Evolutionary conservation across 306 rosid species (phyloP).

Genomic region (Gillenia trifoliata): DNA sequence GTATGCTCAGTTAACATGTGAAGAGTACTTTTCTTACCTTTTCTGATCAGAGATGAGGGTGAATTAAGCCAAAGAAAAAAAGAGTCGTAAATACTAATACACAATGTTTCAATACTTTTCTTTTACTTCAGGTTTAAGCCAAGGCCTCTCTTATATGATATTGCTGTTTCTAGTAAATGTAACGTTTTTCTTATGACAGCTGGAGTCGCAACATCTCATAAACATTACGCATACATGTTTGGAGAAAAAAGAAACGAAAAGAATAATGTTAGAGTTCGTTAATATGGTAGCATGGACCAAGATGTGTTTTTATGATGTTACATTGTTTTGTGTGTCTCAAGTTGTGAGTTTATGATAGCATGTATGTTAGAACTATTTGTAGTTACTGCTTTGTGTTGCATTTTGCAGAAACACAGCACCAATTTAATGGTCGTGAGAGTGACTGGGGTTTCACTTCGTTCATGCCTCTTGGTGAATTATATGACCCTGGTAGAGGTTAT

Average conservation of each 20-base stretch:
- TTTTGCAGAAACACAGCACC: slow-evolving; percentile 75
- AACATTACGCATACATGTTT: neutral
- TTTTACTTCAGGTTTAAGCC: neutral
- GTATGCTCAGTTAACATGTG: neutral
- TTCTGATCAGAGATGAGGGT: neutral
- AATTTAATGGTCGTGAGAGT: slow-evolving; percentile 81
- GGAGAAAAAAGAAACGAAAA: neutral
- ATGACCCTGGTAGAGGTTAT: slow-evolving; percentile 77
- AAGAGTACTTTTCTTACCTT: neutral
- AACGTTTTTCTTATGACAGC: neutral
- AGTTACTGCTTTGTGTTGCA: neutral
- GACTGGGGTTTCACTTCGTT: slow-evolving; percentile 91
- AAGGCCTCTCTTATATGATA: neutral
- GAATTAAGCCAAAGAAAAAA: neutral
- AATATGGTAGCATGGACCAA: neutral
- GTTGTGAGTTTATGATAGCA: neutral
- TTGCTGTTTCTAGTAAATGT: neutral
- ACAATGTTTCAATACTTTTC: neutral
- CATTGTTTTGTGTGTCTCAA: neutral
- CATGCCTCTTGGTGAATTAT: slow-evolving; percentile 84
- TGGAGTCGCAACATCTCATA: neutral
- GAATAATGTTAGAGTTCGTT: neutral
- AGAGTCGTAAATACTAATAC: neutral
- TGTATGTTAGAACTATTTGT: neutral
- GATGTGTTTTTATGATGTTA: neutral